These are phyloP conservation scores for Acanthamoeba castellanii DNA, from an alignment of 208 protist species.

Conservation along the genomic window DNA sequence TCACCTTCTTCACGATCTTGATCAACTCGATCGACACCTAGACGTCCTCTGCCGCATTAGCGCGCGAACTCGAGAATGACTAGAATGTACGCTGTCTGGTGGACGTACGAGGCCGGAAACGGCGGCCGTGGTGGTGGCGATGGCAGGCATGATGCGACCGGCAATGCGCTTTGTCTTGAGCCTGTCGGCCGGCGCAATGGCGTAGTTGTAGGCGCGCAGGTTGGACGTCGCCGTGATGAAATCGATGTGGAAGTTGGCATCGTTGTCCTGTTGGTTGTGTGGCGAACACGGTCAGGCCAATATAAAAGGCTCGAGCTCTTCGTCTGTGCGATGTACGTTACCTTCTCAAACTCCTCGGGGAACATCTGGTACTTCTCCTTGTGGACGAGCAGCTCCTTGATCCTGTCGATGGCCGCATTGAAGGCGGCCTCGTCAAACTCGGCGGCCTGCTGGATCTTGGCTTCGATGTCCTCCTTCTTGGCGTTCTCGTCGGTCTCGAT, in stretches of 20 bases:
- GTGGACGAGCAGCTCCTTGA: constrained; percentile 9
- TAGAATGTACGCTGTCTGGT: background rate
- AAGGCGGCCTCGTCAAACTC: constrained; percentile 64
- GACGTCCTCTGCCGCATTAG: background rate
- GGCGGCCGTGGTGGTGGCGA: constrained; percentile 99
- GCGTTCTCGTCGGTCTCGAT: constrained; percentile 92
- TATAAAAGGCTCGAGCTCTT: background rate
- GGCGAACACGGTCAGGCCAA: background rate
- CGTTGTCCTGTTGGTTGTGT: constrained; percentile 81
- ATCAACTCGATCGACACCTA: constrained; percentile 96
- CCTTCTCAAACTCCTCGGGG: constrained; percentile 82
- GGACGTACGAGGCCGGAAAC: constrained; percentile 96
- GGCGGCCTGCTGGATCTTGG: background rate
- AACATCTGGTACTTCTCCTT: background rate
- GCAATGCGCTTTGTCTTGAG: constrained; percentile 91
- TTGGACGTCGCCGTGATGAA: constrained; percentile 90
- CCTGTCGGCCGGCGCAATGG: constrained; percentile 92
- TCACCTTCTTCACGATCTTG: constrained; percentile 93
- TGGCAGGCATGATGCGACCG: constrained; percentile 99
- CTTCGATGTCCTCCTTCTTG: constrained; percentile 73
- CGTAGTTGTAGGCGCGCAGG: constrained; percentile 91
- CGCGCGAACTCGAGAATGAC: background rate
- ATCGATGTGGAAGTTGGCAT: constrained; percentile 86
- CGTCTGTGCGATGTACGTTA: background rate
- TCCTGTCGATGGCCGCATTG: constrained; percentile 1